phyloP scores from a whole-genome alignment of 2,329 filamentous ascomycete genomes.

The Colletotrichum siamense region DNA sequence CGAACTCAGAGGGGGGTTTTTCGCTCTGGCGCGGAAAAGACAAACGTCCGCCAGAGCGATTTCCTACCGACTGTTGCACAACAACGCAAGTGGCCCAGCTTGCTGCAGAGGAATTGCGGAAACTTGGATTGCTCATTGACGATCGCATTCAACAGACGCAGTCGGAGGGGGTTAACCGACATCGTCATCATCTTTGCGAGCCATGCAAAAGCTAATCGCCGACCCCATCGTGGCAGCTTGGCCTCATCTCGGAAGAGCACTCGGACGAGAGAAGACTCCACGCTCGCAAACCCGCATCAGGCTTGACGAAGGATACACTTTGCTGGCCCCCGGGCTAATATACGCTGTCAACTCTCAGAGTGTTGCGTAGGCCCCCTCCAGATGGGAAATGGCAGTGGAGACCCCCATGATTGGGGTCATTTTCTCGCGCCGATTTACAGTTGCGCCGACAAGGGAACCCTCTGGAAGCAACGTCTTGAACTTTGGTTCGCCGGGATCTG shows the following conservation, averaged over 20 bases:
- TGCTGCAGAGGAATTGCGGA: neutral
- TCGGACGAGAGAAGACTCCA: neutral
- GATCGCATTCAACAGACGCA: neutral
- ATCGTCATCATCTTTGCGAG: neutral
- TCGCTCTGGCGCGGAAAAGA: neutral
- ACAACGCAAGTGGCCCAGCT: neutral
- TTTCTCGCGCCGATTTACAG: constrained; percentile 8
- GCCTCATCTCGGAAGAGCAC: constrained; percentile 5
- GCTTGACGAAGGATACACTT: neutral
- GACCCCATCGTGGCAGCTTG: neutral
- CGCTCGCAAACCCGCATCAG: neutral
- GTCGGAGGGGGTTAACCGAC: neutral
- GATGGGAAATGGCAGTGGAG: constrained; percentile 17
- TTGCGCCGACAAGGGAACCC: neutral
- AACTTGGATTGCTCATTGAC: neutral
- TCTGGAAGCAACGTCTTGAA: neutral
- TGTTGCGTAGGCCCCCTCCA: neutral
- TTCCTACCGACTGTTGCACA: neutral
- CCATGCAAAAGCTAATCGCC: neutral
- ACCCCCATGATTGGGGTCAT: constrained; percentile 13
- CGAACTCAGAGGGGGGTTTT: neutral
- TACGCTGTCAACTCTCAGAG: neutral
- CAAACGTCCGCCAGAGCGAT: neutral
- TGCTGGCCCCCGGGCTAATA: neutral
- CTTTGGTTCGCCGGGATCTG: neutral